Percentiles rank a stretch among this genome's conserved stretches.
Conservation (phyloP, 2,329 filamentous ascomycete species). For the Trichoderma gracile region DNA sequence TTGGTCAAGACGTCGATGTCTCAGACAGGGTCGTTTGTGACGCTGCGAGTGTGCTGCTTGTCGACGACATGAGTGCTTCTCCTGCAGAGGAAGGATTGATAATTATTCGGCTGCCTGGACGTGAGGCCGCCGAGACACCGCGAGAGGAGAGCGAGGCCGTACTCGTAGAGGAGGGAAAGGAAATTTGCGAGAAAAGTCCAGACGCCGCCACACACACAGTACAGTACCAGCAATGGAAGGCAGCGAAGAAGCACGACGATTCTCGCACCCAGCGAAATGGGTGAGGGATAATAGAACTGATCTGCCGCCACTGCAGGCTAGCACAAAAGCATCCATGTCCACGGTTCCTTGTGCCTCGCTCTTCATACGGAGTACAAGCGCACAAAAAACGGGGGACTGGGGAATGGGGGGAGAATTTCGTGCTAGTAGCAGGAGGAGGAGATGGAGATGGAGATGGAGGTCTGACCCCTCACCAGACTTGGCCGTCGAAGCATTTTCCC, state of each 20-base stretch:
- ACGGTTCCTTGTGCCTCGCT: neutral
- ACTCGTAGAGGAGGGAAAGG: neutral
- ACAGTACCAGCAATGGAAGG: neutral
- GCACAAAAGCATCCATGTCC: conserved; percentile 16
- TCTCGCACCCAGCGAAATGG: neutral
- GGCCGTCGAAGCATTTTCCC: no score
- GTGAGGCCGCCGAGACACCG: no score
- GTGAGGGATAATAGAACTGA: conserved; percentile 21
- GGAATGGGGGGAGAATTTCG: neutral
- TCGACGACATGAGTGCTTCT: no score
- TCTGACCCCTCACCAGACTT: no score
- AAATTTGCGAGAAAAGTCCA: conserved; percentile 1
- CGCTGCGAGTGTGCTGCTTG: neutral
- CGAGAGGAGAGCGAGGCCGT: no score
- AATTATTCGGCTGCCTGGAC: no score
- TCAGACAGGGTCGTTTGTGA: neutral
- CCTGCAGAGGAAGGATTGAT: no score
- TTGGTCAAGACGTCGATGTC: neutral
- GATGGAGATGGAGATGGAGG: no score
- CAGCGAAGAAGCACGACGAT: neutral
- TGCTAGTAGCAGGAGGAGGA: no score
- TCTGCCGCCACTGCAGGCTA: conserved; percentile 23
- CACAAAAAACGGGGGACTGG: neutral
- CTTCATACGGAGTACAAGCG: conserved; percentile 19
- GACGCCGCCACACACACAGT: neutral